A percentile compares a stretch with the other conserved stretches of the same genome.
These are phyloP conservation scores for Ceratocystis harringtonii DNA, from an alignment of 2,329 filamentous ascomycete genomes.

Conservation along the genomic window DNA sequence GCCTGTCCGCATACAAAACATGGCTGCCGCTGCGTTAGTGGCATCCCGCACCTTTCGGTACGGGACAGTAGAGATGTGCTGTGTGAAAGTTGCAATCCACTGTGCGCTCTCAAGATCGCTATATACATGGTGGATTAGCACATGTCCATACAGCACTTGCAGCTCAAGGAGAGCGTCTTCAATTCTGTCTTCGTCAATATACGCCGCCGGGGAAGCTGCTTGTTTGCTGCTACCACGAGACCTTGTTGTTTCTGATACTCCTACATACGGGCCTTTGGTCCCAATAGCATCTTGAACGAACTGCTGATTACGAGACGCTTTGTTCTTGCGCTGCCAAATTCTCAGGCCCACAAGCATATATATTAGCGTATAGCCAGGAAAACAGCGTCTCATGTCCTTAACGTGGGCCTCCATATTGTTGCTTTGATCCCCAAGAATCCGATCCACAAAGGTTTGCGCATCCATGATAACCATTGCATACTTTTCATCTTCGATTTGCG, in stretches of 20 bases:
- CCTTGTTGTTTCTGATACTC: slow-evolving; percentile 19
- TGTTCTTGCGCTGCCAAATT: slow-evolving; percentile 53
- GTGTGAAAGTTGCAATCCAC: slow-evolving; percentile 60
- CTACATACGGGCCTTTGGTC: slow-evolving; percentile 16
- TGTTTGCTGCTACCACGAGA: slow-evolving; percentile 24
- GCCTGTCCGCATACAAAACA: slow-evolving; percentile 66
- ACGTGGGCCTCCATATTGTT: slow-evolving; percentile 11
- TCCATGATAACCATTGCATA: slow-evolving; percentile 47
- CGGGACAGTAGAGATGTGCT: slow-evolving; percentile 62
- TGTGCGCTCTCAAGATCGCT: slow-evolving; percentile 48
- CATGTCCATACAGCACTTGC: slow-evolving; percentile 47
- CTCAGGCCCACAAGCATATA: slow-evolving; percentile 59
- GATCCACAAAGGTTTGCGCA: slow-evolving; percentile 50
- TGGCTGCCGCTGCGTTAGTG: slow-evolving; percentile 35
- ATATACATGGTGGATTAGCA: slow-evolving; percentile 55
- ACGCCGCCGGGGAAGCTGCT: slow-evolving; percentile 20
- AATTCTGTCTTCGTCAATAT: slow-evolving; percentile 49
- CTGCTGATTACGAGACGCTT: slow-evolving; percentile 49
- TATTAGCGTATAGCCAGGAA: slow-evolving; percentile 40
- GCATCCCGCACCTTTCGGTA: slow-evolving; percentile 45
- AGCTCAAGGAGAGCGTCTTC: slow-evolving; percentile 57
- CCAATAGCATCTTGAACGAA: slow-evolving; percentile 50
- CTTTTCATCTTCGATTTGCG: slow-evolving; percentile 38
- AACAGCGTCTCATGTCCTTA: slow-evolving; percentile 34
- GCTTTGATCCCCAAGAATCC: slow-evolving; percentile 34